Conservation (phyloP, 208 protist genomes). For the Leishmania amazonensis region DNA sequence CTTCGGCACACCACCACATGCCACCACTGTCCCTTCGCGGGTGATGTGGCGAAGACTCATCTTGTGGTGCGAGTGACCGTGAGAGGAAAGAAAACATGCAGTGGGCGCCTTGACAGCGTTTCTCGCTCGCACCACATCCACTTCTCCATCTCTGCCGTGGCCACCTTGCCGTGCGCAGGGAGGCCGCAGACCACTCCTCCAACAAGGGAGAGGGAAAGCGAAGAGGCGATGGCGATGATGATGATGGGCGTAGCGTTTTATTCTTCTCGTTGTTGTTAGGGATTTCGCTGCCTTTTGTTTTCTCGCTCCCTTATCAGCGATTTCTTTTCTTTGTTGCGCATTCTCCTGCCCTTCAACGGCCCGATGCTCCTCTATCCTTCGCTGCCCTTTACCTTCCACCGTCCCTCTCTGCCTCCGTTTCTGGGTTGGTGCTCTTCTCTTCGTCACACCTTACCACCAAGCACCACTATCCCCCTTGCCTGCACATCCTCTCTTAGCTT, state of each 20-base stretch:
- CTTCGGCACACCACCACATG: neutral
- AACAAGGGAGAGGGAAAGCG: neutral
- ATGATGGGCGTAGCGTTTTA: neutral
- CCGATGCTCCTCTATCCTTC: neutral
- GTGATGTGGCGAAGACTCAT: neutral
- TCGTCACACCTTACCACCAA: neutral
- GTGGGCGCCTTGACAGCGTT: neutral
- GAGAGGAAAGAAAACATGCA: neutral
- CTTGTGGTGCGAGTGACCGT: neutral
- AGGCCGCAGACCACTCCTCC: neutral
- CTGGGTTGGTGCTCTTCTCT: neutral
- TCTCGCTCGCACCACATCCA: neutral
- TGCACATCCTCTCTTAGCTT: neutral
- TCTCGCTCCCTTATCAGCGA: neutral
- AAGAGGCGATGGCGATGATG: neutral
- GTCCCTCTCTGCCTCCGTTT: neutral
- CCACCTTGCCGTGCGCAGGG: neutral
- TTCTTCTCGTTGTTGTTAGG: neutral
- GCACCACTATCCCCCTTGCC: neutral
- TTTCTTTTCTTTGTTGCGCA: neutral
- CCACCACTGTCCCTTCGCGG: neutral
- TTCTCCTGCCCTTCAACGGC: neutral
- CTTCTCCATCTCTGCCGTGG: neutral
- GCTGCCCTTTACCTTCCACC: neutral
- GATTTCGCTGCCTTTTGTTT: neutral